Percentiles rank a stretch among this genome's conserved stretches.
These are phyloP conservation scores for Helichrysum umbraculigerum DNA, from an alignment of 129 eudicot genomes.

Conservation along the genomic window DNA sequence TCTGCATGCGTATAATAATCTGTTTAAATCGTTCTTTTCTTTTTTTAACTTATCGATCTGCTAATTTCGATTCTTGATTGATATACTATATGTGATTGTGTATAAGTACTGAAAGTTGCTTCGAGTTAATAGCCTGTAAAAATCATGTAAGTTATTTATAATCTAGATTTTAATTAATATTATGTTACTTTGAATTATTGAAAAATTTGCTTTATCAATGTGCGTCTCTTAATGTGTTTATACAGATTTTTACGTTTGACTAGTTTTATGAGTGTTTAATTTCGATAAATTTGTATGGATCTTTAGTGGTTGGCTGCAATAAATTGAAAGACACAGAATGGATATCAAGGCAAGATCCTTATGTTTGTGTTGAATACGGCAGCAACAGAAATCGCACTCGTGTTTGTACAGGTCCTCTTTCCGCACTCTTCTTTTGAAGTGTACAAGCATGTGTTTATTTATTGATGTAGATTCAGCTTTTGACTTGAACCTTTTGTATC, in stretches of 20 bases:
- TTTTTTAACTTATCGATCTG: no score
- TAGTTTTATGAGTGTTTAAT: neutral
- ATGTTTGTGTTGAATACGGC: constrained; percentile 82
- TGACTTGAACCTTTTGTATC: constrained; percentile 3
- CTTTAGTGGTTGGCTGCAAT: constrained; percentile 63
- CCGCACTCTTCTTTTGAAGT: neutral
- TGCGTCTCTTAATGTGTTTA: neutral
- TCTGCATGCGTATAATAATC: no score
- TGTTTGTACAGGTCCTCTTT: constrained; percentile 66
- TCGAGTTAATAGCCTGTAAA: no score
- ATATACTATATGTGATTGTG: no score
- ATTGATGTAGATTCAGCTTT: constrained; percentile 3
- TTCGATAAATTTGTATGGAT: neutral
- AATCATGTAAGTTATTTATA: no score
- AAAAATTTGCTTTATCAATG: no score
- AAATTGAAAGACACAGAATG: constrained; percentile 91
- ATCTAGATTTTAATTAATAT: no score
- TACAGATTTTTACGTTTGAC: neutral
- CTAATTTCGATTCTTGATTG: no score
- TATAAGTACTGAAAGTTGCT: no score
- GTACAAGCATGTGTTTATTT: neutral
- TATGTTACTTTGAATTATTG: no score
- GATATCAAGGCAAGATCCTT: constrained; percentile 96
- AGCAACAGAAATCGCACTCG: constrained; percentile 67
- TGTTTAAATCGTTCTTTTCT: no score